Conservation (phyloP, 1,284 basidiomycete species). For the Xerocomus amazonicus region DNA sequence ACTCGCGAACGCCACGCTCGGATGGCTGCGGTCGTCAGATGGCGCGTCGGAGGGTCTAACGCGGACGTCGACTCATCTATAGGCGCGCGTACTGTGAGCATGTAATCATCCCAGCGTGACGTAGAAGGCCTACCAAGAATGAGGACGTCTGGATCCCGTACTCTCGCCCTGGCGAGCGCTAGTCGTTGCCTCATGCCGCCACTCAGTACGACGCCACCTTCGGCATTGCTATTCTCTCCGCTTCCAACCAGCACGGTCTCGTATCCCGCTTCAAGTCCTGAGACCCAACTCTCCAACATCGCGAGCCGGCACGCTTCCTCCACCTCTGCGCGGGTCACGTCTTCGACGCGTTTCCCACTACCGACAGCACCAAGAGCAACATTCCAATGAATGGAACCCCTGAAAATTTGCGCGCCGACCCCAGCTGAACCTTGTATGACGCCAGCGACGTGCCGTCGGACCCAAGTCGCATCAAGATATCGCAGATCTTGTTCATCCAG, state of each 20-base stretch:
- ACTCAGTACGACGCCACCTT: slow-evolving; percentile 72
- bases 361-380: slow-evolving; percentile 73
- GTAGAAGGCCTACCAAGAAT: slow-evolving; percentile 78
- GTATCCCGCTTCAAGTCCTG: slow-evolving; percentile 82
- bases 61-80: slow-evolving; percentile 96
- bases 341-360: slow-evolving; percentile 36
- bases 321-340: slow-evolving; percentile 68
- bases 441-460: slow-evolving; percentile 68
- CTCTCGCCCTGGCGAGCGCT: slow-evolving; percentile 84
- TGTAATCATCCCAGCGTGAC: slow-evolving; percentile 3
- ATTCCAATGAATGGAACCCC: slow-evolving; percentile 79
- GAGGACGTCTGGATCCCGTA: slow-evolving; percentile 86
- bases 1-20: slow-evolving; percentile 59
- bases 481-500: slow-evolving; percentile 81
- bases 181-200: slow-evolving; percentile 94
- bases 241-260: slow-evolving; percentile 63
- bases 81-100: slow-evolving; percentile 2
- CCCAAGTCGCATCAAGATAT: slow-evolving; percentile 76
- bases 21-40: slow-evolving; percentile 87
- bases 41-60: slow-evolving; percentile 83
- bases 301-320: slow-evolving; percentile 81
- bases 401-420: slow-evolving; percentile 28
- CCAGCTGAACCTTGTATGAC: slow-evolving; percentile 65
- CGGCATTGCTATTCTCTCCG: slow-evolving; percentile 41
- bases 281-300: slow-evolving; percentile 85